A percentile compares a stretch with the other conserved stretches of the same genome.
These are phyloP conservation scores for Fusarium chuoi DNA, from an alignment of 2,329 filamentous ascomycete genomes.

Conservation along the genomic window DNA sequence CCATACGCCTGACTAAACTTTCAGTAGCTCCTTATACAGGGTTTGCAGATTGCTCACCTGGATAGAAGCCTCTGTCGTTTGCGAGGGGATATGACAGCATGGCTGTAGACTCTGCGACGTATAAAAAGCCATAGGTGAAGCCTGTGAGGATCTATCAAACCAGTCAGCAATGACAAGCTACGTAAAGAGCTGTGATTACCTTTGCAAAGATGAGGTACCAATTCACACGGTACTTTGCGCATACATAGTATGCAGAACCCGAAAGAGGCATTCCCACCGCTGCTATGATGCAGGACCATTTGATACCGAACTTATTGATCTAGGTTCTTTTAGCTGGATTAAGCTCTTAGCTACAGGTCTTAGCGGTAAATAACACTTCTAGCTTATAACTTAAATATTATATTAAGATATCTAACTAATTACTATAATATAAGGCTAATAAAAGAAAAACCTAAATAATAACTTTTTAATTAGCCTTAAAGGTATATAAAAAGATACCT, in stretches of 20 bases:
- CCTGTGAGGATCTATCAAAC: neutral
- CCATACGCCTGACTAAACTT: neutral
- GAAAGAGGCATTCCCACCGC: constrained; percentile 4
- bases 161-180: neutral
- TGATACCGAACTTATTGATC: neutral
- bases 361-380: no score
- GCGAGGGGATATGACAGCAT: neutral
- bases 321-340: no score
- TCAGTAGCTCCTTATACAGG: rapidly evolving
- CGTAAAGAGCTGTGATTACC: neutral
- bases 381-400: no score
- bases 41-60: neutral
- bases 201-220: constrained; percentile 1
- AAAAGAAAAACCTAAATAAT: no score
- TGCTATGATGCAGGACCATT: constrained; percentile 1
- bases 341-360: no score
- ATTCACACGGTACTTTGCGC: neutral
- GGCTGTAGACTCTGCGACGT: neutral
- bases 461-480: no score
- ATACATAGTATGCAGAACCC: neutral
- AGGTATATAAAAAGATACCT: no score
- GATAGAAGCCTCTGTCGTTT: constrained; percentile 1
- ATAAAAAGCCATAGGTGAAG: neutral
- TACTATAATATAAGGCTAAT: no score
- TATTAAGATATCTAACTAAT: no score